Base-by-base conservation (phyloP, 495 filamentous ascomycete genomes). In the Massariosphaeria phaeospora region DNA sequence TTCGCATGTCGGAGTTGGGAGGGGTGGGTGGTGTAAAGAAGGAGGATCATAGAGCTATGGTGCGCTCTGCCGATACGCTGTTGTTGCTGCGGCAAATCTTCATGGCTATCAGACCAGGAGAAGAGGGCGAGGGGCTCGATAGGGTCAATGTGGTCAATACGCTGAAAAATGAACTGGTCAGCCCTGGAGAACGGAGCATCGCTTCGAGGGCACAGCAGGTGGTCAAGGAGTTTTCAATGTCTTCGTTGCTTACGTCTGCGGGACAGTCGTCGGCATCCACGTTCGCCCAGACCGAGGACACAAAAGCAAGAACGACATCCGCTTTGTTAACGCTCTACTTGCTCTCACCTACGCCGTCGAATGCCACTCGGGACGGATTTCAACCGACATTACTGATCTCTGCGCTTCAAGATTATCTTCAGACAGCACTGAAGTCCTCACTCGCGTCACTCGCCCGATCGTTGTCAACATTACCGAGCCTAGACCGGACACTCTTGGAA, bases 401-500 rank as follows among this genome's bases (percentile, higher is more conserved):
- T 54, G 82, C 88, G 0, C 70, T 96, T 11, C 88, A 95, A 65
- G 76, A 82, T 2, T 95, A 91, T 63, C 77, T 96, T 51, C 81
- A 87, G 46, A 80, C 78, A 1, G 78, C 88, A 0, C 76, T 95
- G 24, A 84, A 86, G 15, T 84, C 83, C 20, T 86, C 85, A 27
- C 75, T 89, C 5, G 81, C 86, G 21, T 76, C 81, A 1, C 70
- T 97, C 5, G 69, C 85, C 4, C 73, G 89, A 23, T 81, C 85
- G 0, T 75, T 97, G n/a, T 79, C 82, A 10, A 86, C 84, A 30
- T 73, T 96, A 12, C 89, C 93, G 1, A 85, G 78, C 0, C 77
- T 98, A 34, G 89, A 96, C 36, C 79, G 88, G 25, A 84, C 88
- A 1, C 77, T 98, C 5, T 72, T 79, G 23, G 93, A 97, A 64